Percentiles rank a stretch among this genome's conserved stretches.
Evolutionary conservation across 495 filamentous ascomycete species (phyloP).

Genomic region (Penicillium tannophilum): DNA sequence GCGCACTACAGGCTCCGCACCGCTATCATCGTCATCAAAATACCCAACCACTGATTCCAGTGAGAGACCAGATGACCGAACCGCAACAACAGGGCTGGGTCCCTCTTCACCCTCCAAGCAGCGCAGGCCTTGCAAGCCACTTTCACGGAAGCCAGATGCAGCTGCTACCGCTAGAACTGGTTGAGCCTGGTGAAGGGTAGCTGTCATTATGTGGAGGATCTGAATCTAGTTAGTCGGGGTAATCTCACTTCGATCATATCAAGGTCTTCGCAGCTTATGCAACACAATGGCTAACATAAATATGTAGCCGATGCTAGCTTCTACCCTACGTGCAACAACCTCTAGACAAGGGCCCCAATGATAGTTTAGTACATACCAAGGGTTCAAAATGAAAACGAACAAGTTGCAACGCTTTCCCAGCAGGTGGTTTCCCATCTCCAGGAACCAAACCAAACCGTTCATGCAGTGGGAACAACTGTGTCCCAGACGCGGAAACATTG

Average conservation of each 20-base stretch:
- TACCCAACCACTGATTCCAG: slow-evolving; percentile 79
- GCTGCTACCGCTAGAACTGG: slow-evolving; percentile 70
- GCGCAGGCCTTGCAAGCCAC: slow-evolving; percentile 60
- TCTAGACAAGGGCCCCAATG: not conserved
- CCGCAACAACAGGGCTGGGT: slow-evolving; percentile 72
- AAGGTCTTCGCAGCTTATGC: no score
- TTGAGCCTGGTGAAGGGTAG: slow-evolving; percentile 71
- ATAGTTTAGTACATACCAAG: slow-evolving; percentile 62
- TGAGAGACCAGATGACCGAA: slow-evolving; percentile 76
- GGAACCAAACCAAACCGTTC: slow-evolving; percentile 38
- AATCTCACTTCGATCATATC: no score
- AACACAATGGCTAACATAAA: no score
- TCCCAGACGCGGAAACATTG: slow-evolving; percentile 3
- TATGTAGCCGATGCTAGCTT: no score
- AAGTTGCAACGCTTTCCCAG: slow-evolving; percentile 48
- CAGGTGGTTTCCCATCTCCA: slow-evolving; percentile 34
- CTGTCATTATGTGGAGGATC: slow-evolving; percentile 86
- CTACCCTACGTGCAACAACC: no score
- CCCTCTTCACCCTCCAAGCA: slow-evolving; percentile 37
- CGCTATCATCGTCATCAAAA: slow-evolving; percentile 34
- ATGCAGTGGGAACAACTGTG: slow-evolving; percentile 18
- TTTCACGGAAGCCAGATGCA: slow-evolving; percentile 85
- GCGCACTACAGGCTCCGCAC: slow-evolving; percentile 32
- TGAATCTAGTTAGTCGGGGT: slow-evolving; percentile 30
- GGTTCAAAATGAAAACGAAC: slow-evolving; percentile 93